Percentiles rank a stretch among this genome's conserved stretches.
These are phyloP conservation scores for Ophiocordyceps camponoti-floridani DNA, from an alignment of 2,329 filamentous ascomycete genomes.

Conservation along the genomic window DNA sequence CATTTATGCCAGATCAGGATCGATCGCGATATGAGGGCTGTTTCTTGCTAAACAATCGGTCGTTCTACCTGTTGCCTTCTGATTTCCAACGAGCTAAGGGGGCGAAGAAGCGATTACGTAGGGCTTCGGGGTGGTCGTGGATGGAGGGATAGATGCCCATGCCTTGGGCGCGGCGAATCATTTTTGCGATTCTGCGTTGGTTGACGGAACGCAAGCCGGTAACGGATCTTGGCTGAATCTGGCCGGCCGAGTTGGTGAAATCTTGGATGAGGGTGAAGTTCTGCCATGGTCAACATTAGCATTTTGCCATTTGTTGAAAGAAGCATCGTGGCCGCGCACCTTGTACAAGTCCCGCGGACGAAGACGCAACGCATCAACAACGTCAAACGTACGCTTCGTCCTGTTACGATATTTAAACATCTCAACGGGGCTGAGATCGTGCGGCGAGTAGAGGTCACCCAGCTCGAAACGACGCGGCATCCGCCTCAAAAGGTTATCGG, in stretches of 20 bases:
- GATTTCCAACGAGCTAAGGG: not conserved
- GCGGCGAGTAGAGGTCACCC: slow-evolving; percentile 81
- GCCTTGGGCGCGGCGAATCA: slow-evolving; percentile 73
- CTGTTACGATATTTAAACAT: slow-evolving; percentile 61
- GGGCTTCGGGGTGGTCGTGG: slow-evolving; percentile 71
- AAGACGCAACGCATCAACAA: slow-evolving; percentile 62
- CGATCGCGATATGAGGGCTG: slow-evolving; percentile 27
- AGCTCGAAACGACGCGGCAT: slow-evolving; percentile 52
- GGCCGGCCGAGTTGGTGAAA: slow-evolving; percentile 68
- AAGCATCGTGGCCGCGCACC: slow-evolving; percentile 25
- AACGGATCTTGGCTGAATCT: slow-evolving; percentile 58
- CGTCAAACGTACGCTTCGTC: slow-evolving; percentile 43
- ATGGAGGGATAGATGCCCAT: slow-evolving; percentile 85
- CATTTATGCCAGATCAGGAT: slow-evolving; percentile 32
- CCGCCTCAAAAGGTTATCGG: slow-evolving; percentile 40
- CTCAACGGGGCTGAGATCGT: slow-evolving; percentile 65
- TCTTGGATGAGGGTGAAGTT: slow-evolving; percentile 88
- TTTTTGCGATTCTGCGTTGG: slow-evolving; percentile 85
- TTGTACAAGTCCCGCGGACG: slow-evolving; percentile 77
- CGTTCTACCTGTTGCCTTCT: not conserved
- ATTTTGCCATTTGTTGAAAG: not conserved
- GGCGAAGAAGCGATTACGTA: slow-evolving; percentile 26
- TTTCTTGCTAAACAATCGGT: slow-evolving; percentile 1
- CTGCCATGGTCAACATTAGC: slow-evolving; percentile 24
- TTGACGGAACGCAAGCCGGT: slow-evolving; percentile 78